Percentiles rank a stretch among this genome's conserved stretches.
phyloP scores from a whole-genome alignment of 352 stramenopile genomes.

The Globisporangium mamillatum region DNA sequence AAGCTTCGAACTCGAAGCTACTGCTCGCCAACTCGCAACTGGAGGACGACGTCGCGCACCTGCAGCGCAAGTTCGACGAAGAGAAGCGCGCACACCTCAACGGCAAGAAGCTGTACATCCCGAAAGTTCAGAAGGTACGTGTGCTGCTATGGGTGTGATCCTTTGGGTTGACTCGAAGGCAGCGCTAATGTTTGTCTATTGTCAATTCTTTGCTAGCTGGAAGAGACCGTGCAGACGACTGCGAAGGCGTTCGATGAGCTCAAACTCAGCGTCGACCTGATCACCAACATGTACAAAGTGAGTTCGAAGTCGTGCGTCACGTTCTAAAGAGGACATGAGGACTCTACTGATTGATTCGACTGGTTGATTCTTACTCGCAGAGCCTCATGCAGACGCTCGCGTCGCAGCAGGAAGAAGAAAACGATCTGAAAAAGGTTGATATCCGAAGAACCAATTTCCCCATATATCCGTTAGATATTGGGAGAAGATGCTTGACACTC shows the following conservation, averaged over 20 bases:
- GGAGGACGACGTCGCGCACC: conserved; percentile 64
- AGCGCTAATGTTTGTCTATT: neutral
- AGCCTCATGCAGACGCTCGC: conserved; percentile 45
- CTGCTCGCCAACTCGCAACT: conserved; percentile 66
- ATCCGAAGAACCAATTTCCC: neutral
- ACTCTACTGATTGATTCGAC: neutral
- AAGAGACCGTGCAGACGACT: conserved; percentile 58
- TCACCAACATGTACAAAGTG: conserved; percentile 88
- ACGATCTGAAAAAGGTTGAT: conserved; percentile 46
- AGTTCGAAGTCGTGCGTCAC: neutral
- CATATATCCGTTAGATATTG: no score
- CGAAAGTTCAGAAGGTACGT: conserved; percentile 63
- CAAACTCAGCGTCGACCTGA: conserved; percentile 79
- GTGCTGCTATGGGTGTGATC: neutral
- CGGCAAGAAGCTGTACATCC: conserved; percentile 62
- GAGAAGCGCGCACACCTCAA: conserved; percentile 63
- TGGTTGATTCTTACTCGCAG: conserved; percentile 9
- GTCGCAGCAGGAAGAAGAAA: conserved; percentile 53
- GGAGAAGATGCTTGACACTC: no score
- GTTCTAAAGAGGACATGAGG: neutral
- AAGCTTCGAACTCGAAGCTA: conserved; percentile 57
- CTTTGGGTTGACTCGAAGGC: no score
- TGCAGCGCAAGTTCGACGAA: conserved; percentile 67
- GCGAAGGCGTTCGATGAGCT: conserved; percentile 68
- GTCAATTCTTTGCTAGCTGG: conserved; percentile 31